phyloP scores from a whole-genome alignment of 306 rosid genomes.

The Dryas drummondii region DNA sequence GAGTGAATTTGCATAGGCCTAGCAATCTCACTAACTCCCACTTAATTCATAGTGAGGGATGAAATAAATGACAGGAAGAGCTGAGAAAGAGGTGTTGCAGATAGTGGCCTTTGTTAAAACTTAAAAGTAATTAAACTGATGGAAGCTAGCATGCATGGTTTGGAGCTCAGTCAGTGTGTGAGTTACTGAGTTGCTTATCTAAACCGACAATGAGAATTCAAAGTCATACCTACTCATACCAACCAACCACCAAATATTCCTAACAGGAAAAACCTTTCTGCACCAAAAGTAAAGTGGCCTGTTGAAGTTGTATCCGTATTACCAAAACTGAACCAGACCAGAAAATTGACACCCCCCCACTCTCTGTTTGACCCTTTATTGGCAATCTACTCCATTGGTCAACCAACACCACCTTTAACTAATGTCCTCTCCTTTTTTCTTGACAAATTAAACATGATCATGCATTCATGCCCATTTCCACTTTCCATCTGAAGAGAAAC shows the following conservation, averaged over 20 bases:
- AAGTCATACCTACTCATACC: constrained; percentile 23
- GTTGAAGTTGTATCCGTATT: background rate
- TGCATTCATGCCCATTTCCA: background rate
- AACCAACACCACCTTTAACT: too few relatives aligned
- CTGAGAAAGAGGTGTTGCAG: too few relatives aligned
- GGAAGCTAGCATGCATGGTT: background rate
- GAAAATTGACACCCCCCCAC: background rate
- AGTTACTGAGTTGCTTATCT: background rate
- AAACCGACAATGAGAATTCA: constrained; percentile 27
- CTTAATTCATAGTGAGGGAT: too few relatives aligned
- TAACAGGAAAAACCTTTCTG: background rate
- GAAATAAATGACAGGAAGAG: too few relatives aligned
- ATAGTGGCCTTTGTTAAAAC: too few relatives aligned
- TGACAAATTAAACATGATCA: background rate
- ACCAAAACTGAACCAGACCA: constrained; percentile 9
- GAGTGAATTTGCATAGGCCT: too few relatives aligned
- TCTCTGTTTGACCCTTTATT: too few relatives aligned
- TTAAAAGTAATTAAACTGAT: background rate
- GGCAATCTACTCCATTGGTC: too few relatives aligned
- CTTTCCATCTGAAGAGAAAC: background rate
- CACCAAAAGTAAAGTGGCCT: constrained; percentile 3
- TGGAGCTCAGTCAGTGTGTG: background rate
- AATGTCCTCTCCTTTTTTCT: background rate
- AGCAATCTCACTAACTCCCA: too few relatives aligned
- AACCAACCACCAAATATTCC: background rate